Conservation (phyloP, 768 basidiomycete species). For the Auricularia sp. region DNA sequence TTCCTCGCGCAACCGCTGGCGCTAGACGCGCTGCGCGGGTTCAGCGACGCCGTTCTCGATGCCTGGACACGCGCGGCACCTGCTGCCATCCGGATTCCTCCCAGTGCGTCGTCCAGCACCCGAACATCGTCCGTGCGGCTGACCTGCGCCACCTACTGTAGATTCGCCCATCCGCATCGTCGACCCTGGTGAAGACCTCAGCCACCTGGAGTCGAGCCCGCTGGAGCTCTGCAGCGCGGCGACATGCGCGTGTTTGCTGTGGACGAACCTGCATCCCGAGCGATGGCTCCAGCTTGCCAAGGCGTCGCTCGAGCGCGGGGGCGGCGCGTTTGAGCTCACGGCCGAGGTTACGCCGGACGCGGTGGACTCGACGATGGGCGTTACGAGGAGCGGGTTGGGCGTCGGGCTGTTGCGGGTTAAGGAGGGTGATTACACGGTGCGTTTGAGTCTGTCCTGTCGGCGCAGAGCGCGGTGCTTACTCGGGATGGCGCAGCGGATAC, state of each 20-base stretch:
- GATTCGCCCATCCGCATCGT: neutral
- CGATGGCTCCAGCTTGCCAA: neutral
- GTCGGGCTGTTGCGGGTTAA: neutral
- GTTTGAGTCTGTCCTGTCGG: too few relatives aligned
- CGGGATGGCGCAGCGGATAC: neutral
- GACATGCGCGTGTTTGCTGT: slow-evolving; percentile 1
- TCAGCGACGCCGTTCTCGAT: neutral
- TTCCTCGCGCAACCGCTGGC: neutral
- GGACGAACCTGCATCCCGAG: slow-evolving; percentile 1
- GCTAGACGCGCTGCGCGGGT: neutral
- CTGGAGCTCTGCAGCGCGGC: slow-evolving; percentile 1
- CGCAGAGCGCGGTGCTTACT: too few relatives aligned
- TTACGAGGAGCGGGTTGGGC: neutral
- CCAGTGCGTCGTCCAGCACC: neutral
- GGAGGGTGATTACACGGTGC: too few relatives aligned
- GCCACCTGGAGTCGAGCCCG: slow-evolving; percentile 1
- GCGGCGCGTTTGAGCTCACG: neutral
- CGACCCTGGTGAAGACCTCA: neutral
- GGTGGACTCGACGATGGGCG: neutral
- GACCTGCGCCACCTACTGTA: neutral
- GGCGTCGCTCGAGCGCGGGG: neutral
- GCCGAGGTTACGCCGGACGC: neutral
- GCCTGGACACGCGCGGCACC: neutral
- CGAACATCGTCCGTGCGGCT: neutral
- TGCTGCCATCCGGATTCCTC: neutral